phyloP scores from a whole-genome alignment of 1,284 basidiomycete species.

The Rhodotorula sp. region DNA sequence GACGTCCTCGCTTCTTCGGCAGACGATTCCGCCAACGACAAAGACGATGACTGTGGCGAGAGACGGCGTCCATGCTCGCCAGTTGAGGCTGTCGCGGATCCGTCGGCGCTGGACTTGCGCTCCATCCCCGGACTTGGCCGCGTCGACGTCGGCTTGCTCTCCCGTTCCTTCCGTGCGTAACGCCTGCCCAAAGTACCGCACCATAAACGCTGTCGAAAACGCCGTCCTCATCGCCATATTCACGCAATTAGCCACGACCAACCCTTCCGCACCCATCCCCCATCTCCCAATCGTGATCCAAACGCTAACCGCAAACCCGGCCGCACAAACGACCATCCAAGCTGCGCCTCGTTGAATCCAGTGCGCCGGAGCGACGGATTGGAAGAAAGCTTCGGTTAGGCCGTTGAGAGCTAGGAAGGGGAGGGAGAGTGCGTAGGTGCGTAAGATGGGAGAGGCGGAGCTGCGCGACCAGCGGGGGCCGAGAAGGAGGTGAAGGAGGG shows the following conservation, averaged over 20 bases:
- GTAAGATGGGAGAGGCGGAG: conserved; percentile 62
- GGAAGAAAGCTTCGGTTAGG: conserved; percentile 81
- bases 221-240: conserved; percentile 62
- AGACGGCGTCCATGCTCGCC: conserved; percentile 19
- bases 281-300: conserved; percentile 55
- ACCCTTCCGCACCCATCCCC: conserved; percentile 61
- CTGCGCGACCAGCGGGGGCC: conserved; percentile 55
- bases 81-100: not conserved
- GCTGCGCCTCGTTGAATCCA: conserved; percentile 67
- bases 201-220: conserved; percentile 51
- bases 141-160: not conserved
- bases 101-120: too few species aligned
- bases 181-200: conserved; percentile 19
- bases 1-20: conserved; percentile 21
- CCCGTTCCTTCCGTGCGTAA: not conserved
- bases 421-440: conserved; percentile 77
- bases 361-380: conserved; percentile 65
- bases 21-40: not conserved
- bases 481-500: conserved; percentile 67
- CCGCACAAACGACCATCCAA: conserved; percentile 58
- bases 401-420: conserved; percentile 86
- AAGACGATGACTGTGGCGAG: conserved; percentile 13
- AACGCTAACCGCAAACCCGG: conserved; percentile 58
- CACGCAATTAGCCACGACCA: conserved; percentile 71
- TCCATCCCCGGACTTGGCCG: not conserved